phyloP scores from a whole-genome alignment of 2,329 filamentous ascomycete species.

The Aureobasidium vineae region DNA sequence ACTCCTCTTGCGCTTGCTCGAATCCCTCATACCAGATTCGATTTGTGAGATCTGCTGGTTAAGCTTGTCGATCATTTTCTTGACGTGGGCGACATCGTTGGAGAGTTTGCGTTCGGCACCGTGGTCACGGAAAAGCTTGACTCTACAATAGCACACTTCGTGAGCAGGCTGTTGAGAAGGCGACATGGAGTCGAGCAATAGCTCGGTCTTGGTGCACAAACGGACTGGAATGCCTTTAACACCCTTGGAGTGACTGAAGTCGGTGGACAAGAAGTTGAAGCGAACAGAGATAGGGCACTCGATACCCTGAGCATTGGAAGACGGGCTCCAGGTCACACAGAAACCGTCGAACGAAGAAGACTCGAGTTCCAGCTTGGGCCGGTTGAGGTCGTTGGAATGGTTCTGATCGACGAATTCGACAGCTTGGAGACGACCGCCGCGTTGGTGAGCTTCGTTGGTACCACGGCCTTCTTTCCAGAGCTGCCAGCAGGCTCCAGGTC shows the following conservation, averaged over 20 bases:
- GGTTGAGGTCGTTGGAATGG: conserved; percentile 51
- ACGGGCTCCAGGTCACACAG: conserved; percentile 73
- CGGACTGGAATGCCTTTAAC: conserved; percentile 96
- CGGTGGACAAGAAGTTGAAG: conserved; percentile 97
- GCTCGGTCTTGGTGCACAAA: conserved; percentile 84
- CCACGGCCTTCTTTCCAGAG: conserved; percentile 95
- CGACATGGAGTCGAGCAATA: conserved; percentile 54
- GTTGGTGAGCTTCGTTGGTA: conserved; percentile 91
- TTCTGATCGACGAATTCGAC: conserved; percentile 83
- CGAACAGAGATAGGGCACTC: conserved; percentile 88
- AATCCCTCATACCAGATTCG: conserved; percentile 59
- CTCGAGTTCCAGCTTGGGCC: conserved; percentile 51
- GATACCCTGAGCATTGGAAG: conserved; percentile 64
- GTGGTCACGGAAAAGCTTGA: conserved; percentile 95
- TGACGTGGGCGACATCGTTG: conserved; percentile 91
- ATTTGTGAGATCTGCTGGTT: conserved; percentile 87
- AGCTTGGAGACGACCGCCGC: conserved; percentile 87
- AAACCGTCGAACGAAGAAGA: conserved; percentile 88
- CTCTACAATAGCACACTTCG: conserved; percentile 92
- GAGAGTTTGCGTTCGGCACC: conserved; percentile 92
- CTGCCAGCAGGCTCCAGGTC: conserved; percentile 81
- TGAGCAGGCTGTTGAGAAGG: conserved; percentile 44
- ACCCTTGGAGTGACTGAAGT: conserved; percentile 98
- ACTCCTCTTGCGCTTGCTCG: conserved; percentile 61
- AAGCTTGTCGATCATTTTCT: conserved; percentile 93